Base-by-base conservation (phyloP, 2,329 filamentous ascomycete genomes). In the Talaromyces sp. region DNA sequence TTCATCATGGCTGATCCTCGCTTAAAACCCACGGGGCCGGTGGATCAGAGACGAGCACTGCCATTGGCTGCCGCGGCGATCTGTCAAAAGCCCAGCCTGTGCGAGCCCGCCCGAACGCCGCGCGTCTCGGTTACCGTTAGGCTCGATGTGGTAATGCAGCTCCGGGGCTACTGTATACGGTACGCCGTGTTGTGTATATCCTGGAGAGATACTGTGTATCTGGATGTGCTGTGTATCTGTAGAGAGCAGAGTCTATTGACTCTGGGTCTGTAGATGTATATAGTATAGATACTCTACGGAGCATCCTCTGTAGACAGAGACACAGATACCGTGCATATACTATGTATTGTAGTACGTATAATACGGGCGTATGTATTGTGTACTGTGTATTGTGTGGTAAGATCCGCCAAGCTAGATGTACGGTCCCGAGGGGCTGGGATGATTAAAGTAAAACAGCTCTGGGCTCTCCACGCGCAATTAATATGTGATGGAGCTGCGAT, bases 1-100 rank as follows among this genome's bases (percentile, higher is more conserved):
- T 30, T 28, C 25, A 53, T 27, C 49, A 53, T 53, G 49, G 49
- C 49, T 53, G 49, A 53, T 53, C 49, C 49, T 53, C 49, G 49
- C 49, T 53, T 53, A 53, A 53, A 53, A 53, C 49, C 42, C 49
- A 53, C 49, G 49, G 49, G 49, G 49, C 49, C 49, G 25, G 49
- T 53, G 49, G 49, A 17, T 22, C 49, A 1, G 19, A 1, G 0
- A 19, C 6, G 10, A 1, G 7, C 4, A 2, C 9, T 27, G 4
- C 10, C 1, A 53, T 53, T 53, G 49, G 49, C 25, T 17, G 49
- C 11, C 8, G 28, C 25, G 19, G 19, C 25, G 49, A 53, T 53
- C 49, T 53, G 49, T 53, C 49, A 53, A 53, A 36, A 52, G 49
- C 17, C 49, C 49, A 52, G 49, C 25, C 49, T 28, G 49, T 27